A percentile compares a stretch with the other conserved stretches of the same genome.
Conservation (phyloP, 306 rosid genomes). For the Vigna mungo region DNA sequence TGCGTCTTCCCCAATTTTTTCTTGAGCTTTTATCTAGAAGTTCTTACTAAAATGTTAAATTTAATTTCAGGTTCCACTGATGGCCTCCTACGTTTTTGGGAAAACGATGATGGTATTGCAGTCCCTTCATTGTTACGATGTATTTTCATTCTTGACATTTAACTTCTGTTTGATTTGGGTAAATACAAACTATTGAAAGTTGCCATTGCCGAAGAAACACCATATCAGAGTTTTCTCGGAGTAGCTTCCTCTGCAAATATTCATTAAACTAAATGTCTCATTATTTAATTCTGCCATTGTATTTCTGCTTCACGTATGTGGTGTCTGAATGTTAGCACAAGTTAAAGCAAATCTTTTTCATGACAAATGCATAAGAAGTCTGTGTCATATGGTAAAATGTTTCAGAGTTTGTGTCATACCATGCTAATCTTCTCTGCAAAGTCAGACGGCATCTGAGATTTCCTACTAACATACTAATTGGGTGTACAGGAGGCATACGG, state of each 20-base stretch:
- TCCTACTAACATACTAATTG: slow-evolving; percentile 32
- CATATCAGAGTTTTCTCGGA: slow-evolving; percentile 10
- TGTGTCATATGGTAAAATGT: slow-evolving; percentile 31
- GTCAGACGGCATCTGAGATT: slow-evolving; percentile 20
- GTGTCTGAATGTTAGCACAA: slow-evolving; percentile 34
- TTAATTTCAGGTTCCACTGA: slow-evolving; percentile 85
- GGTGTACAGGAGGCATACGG: slow-evolving; percentile 79
- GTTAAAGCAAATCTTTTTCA: not conserved
- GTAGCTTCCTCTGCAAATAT: slow-evolving; percentile 28
- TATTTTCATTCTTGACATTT: slow-evolving; percentile 42
- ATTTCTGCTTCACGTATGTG: slow-evolving; percentile 15
- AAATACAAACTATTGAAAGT: slow-evolving; percentile 20
- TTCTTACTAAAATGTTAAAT: slow-evolving; percentile 43
- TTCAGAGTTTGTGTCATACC: slow-evolving; percentile 1
- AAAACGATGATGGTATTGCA: slow-evolving; percentile 87
- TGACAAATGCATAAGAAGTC: slow-evolving; percentile 18
- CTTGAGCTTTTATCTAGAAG: not conserved
- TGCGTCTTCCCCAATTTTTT: slow-evolving; percentile 33
- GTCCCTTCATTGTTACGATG: slow-evolving; percentile 27
- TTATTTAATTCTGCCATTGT: slow-evolving; percentile 21
- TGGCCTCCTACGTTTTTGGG: slow-evolving; percentile 98
- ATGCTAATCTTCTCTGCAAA: slow-evolving; percentile 32
- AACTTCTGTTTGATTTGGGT: slow-evolving; percentile 21
- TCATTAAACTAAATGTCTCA: slow-evolving; percentile 28
- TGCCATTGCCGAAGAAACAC: slow-evolving; percentile 29